Percentiles rank a stretch among this genome's conserved stretches.
Conservation (phyloP, 495 filamentous ascomycete species). For the Podospora comata region DNA sequence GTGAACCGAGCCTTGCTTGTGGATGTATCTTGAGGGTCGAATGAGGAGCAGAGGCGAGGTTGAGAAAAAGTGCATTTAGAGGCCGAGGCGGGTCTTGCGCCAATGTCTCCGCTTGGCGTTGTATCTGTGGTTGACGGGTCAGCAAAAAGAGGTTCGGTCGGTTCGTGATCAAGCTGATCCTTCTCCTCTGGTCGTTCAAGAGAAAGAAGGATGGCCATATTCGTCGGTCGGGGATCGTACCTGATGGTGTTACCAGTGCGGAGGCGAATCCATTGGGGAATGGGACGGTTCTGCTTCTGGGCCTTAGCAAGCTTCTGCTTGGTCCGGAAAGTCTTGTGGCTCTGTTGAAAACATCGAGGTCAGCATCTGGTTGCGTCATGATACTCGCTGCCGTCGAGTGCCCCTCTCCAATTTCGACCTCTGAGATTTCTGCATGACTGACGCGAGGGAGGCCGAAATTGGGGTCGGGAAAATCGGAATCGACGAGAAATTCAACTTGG, state of each 20-base stretch:
- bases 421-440: background rate
- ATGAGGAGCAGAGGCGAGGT: slow-evolving; percentile 22
- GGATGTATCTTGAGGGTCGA: slow-evolving; percentile 27
- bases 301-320: slow-evolving; percentile 99
- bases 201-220: background rate
- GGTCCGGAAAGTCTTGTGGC: slow-evolving; percentile 98
- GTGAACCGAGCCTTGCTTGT: slow-evolving; percentile 9
- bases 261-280: slow-evolving; percentile 99
- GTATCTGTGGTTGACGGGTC: slow-evolving; percentile 62
- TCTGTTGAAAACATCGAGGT: slow-evolving; percentile 52
- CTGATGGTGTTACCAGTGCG: slow-evolving; percentile 98
- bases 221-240: slow-evolving; percentile 53
- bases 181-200: background rate
- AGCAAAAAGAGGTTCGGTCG: slow-evolving; percentile 12
- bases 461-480: slow-evolving; percentile 7
- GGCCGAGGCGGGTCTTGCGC: slow-evolving; percentile 99
- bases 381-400: background rate
- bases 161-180: background rate
- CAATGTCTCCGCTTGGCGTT: slow-evolving; percentile 99
- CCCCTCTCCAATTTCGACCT: slow-evolving; percentile 13
- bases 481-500: slow-evolving; percentile 2
- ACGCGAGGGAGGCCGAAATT: slow-evolving; percentile 8
- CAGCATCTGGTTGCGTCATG: slow-evolving; percentile 13
- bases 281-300: slow-evolving; percentile 98
- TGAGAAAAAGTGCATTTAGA: slow-evolving; percentile 57